These are phyloP conservation scores for Penicillium bialowiezense DNA, from an alignment of 495 filamentous ascomycete species.

Conservation along the genomic window DNA sequence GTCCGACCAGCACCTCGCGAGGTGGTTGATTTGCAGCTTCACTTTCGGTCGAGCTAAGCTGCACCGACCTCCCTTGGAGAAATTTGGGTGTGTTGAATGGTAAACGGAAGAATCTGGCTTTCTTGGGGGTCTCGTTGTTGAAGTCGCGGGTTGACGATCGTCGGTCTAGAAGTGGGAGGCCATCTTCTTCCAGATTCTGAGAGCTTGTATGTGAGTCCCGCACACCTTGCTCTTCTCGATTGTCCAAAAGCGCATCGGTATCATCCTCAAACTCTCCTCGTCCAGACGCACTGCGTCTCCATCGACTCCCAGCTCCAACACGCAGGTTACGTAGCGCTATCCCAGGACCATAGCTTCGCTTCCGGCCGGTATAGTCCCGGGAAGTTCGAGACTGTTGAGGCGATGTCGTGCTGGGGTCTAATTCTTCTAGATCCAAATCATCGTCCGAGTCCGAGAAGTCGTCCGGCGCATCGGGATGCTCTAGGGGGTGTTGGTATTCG, in stretches of 20 bases:
- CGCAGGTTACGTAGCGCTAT: constrained; percentile 73
- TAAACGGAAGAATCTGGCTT: constrained; percentile 26
- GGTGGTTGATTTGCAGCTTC: constrained; percentile 32
- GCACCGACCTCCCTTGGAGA: constrained; percentile 17
- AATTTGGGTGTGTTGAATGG: constrained; percentile 27
- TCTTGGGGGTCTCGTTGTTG: constrained; percentile 23
- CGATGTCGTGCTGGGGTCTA: constrained; percentile 55
- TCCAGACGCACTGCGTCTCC: constrained; percentile 49
- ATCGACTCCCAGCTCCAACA: constrained; percentile 61
- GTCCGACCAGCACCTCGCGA: constrained; percentile 43
- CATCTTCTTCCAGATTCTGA: constrained; percentile 53
- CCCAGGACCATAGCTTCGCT: constrained; percentile 50
- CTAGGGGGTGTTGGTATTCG: constrained; percentile 39
- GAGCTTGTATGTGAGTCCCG: constrained; percentile 48
- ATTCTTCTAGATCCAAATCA: constrained; percentile 67
- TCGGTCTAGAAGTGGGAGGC: constrained; percentile 61
- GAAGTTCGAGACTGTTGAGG: constrained; percentile 38
- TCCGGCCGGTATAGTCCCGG: constrained; percentile 35
- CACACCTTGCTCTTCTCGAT: constrained; percentile 40
- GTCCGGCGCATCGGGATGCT: constrained; percentile 26
- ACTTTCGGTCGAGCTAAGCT: constrained; percentile 13
- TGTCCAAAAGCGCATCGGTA: constrained; percentile 52
- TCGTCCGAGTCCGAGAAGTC: constrained; percentile 48
- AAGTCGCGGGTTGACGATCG: constrained; percentile 30
- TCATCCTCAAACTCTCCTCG: constrained; percentile 50